A percentile compares a stretch with the other conserved stretches of the same genome.
phyloP scores from a whole-genome alignment of 2,329 filamentous ascomycete species.

The Ilyonectria destructans region DNA sequence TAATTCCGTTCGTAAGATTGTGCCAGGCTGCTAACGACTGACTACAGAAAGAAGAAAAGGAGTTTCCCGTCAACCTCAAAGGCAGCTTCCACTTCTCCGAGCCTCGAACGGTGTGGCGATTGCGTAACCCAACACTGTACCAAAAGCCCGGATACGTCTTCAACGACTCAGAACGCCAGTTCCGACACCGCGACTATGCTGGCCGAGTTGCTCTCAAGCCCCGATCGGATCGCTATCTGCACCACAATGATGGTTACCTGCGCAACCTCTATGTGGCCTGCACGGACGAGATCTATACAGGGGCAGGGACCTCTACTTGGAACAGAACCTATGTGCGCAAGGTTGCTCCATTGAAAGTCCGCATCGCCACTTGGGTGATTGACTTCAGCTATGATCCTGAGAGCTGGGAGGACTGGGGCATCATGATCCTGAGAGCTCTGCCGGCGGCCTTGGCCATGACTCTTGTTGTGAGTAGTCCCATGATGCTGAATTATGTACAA shows the following conservation, averaged over 20 bases:
- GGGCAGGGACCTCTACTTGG: conserved; percentile 47
- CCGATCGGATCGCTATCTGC: conserved; percentile 47
- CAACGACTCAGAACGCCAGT: conserved; percentile 33
- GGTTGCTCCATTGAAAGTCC: conserved; percentile 46
- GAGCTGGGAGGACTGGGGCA: conserved; percentile 48
- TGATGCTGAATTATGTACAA: accelerated
- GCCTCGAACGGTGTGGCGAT: conserved; percentile 39
- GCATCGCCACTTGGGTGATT: conserved; percentile 49
- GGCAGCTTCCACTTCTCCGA: conserved; percentile 44
- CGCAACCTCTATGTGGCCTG: conserved; percentile 49
- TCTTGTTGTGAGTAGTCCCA: conserved; percentile 38
- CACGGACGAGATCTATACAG: conserved; percentile 47
- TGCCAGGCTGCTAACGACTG: conserved; percentile 29
- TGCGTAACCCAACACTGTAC: conserved; percentile 45
- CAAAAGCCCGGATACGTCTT: conserved; percentile 45
- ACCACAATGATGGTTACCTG: conserved; percentile 47
- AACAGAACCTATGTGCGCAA: conserved; percentile 48
- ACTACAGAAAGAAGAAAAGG: conserved; percentile 42
- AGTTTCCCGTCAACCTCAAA: conserved; percentile 47
- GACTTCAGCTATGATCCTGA: conserved; percentile 48
- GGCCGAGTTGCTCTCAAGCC: conserved; percentile 42
- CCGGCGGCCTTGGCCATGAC: conserved; percentile 47
- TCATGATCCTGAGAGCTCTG: conserved; percentile 45
- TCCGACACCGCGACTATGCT: conserved; percentile 46
- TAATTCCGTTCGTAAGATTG: not conserved